Evolutionary conservation across 108 stramenopile genomes (phyloP).

Genomic region (Mediolabrus comicus): DNA sequence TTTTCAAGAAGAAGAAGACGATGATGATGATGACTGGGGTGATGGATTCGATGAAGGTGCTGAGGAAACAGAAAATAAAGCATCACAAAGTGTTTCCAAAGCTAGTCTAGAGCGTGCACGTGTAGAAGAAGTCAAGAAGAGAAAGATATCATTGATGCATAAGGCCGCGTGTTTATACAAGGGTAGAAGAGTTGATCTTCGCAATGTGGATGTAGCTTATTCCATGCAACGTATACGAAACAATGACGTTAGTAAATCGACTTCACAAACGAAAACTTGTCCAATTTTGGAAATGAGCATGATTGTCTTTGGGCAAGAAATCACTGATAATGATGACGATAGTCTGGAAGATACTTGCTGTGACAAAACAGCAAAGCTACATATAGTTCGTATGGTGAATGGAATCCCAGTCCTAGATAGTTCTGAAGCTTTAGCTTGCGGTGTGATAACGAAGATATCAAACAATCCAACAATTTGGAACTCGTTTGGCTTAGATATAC

Average conservation of each 20-base stretch:
- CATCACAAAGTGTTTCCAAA: conserved; percentile 12
- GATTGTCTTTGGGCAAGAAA: conserved; percentile 53
- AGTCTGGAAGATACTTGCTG: conserved; percentile 1
- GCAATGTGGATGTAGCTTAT: conserved; percentile 60
- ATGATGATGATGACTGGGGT: conserved; percentile 21
- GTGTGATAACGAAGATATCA: conserved; percentile 62
- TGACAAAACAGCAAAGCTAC: conserved; percentile 45
- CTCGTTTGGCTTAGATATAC: conserved; percentile 70
- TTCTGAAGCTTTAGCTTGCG: conserved; percentile 76
- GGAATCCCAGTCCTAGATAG: conserved; percentile 79
- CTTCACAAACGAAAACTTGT: conserved; percentile 1
- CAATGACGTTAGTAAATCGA: neutral
- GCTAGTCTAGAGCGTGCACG: conserved; percentile 22
- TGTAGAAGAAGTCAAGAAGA: conserved; percentile 11
- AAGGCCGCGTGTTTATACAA: conserved; percentile 52
- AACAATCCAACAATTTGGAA: conserved; percentile 62
- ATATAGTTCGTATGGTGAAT: conserved; percentile 83
- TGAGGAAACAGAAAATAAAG: conserved; percentile 9
- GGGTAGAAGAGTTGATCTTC: conserved; percentile 30
- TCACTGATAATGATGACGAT: neutral
- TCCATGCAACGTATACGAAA: conserved; percentile 54
- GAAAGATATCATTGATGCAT: conserved; percentile 30
- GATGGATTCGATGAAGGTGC: conserved; percentile 32
- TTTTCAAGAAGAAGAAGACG: conserved; percentile 1
- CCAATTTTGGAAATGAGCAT: conserved; percentile 61